Evolutionary conservation across 805 yeast genomes (phyloP).

Genomic region (Candida morakotiae): DNA sequence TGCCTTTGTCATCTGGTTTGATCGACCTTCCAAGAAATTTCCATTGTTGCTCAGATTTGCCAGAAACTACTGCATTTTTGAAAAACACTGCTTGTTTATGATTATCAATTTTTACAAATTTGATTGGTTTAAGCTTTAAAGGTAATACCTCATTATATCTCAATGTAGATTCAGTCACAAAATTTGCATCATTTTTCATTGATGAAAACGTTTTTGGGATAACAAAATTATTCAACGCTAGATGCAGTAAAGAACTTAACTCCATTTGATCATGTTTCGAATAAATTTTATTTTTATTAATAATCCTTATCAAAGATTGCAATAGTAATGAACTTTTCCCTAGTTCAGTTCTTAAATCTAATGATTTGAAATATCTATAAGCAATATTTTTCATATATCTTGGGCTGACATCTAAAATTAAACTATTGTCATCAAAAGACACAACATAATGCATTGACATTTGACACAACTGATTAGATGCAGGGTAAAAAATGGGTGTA

Average conservation of each 20-base stretch:
- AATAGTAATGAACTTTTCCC: constrained; percentile 22
- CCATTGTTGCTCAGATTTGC: constrained; percentile 33
- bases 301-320: constrained; percentile 19
- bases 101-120: constrained; percentile 12
- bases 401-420: constrained; percentile 24
- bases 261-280: constrained; percentile 12
- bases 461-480: constrained; percentile 17
- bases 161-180: constrained; percentile 18
- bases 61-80: constrained; percentile 17
- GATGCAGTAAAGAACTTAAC: constrained; percentile 14
- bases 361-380: constrained; percentile 23
- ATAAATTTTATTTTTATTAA: constrained; percentile 12
- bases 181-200: constrained; percentile 25
- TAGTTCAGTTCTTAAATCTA: constrained; percentile 24
- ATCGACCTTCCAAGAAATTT: constrained; percentile 30
- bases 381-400: constrained; percentile 28
- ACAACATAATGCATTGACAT: constrained; percentile 31
- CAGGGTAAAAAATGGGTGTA: constrained; percentile 18
- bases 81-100: constrained; percentile 17
- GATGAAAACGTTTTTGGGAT: constrained; percentile 22
- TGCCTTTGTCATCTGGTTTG: constrained; percentile 11
- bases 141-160: constrained; percentile 24
- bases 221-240: constrained; percentile 20
- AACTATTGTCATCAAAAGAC: constrained; percentile 13
- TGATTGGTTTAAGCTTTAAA: constrained; percentile 11